These are phyloP conservation scores for Murraya koenigii DNA, from an alignment of 345 rosid genomes.

Conservation along the genomic window DNA sequence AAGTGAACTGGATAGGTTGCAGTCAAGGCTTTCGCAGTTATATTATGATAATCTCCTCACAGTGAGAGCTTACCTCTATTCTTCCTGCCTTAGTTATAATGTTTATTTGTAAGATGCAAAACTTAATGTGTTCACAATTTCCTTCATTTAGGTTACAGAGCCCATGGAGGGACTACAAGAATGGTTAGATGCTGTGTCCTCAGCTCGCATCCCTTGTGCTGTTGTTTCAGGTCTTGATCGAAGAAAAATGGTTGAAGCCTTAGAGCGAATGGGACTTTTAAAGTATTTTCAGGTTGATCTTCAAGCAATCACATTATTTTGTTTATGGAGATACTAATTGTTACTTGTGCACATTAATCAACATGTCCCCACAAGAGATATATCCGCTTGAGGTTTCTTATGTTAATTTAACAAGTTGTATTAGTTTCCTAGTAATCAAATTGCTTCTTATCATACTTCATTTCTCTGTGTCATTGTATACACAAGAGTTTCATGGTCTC, in stretches of 20 bases:
- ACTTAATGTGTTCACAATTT: not conserved
- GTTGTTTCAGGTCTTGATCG: conserved; percentile 90
- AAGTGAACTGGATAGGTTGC: conserved; percentile 58
- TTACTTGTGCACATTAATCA: not conserved
- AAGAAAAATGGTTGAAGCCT: conserved; percentile 62
- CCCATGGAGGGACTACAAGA: conserved; percentile 77
- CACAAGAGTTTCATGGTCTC: not conserved
- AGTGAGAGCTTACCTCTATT: conserved; percentile 41
- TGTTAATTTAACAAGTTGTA: not conserved
- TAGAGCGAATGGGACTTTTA: conserved; percentile 70
- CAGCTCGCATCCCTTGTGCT: conserved; percentile 88
- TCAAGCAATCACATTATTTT: not conserved
- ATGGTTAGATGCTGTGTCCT: conserved; percentile 87
- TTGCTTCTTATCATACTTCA: not conserved
- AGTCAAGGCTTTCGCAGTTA: conserved; percentile 62
- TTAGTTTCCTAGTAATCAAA: not conserved
- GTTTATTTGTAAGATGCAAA: conserved; percentile 12
- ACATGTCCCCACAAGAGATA: not conserved
- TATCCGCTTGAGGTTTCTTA: not conserved
- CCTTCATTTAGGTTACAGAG: conserved; percentile 50
- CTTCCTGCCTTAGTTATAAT: not conserved
- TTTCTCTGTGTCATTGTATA: not conserved
- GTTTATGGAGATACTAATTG: not conserved
- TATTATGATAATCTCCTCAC: conserved; percentile 60
- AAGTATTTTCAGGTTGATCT: conserved; percentile 79